Evolutionary conservation across 2,329 filamentous ascomycete genomes (phyloP), one percentile per base, ranked within the genome.

Genomic region (Rutstroemia sp.): DNA sequence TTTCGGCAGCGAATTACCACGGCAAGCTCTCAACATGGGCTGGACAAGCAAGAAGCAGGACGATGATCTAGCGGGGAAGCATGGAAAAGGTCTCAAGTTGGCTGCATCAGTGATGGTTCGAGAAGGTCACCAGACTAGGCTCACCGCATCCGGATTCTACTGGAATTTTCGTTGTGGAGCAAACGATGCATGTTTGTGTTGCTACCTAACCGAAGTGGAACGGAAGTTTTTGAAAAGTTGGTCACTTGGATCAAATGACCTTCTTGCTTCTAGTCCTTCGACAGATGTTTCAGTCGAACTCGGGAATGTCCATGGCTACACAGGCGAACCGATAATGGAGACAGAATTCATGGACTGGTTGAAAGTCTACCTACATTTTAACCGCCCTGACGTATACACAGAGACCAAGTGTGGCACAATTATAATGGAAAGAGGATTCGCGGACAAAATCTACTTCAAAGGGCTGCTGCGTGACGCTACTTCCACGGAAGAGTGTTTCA

Each of bases 81-180:
- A 69, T 45, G 67, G 67, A 2, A 65, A 69, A 54, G 65, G 64
- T 2, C 64, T 67, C 54, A 69, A 69, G 48, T 27, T 67, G 21
- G 66, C 61, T 14, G 60, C 66, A 2, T 55, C 68, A 1, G 57
- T 67, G 0, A 64, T 69, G 63, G 50, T 61, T n/a, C 59, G 65
- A 0, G 44, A 60, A 23, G 57, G 58, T 5, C 59, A 66, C 39
- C 51, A 48, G 2, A 58, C 65, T 4, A 59, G 39, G 10, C 63
- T 65, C 39, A 53, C 40, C 1, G 40, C 51, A 14, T 53, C 40
- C 2, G 19, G 27, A 12, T 46, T 25, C 36, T 58, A 61, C 42
- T 68, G 62, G 64, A 63, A 48, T 1, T 61, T 69, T 19, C 17
- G 38, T 2, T 60, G 64, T 34, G 59, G 47, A 5, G 56, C 51